A percentile compares a stretch with the other conserved stretches of the same genome.
Conservation (phyloP, 2,329 filamentous ascomycete species). For the Neofusicoccum kwambonambiense region DNA sequence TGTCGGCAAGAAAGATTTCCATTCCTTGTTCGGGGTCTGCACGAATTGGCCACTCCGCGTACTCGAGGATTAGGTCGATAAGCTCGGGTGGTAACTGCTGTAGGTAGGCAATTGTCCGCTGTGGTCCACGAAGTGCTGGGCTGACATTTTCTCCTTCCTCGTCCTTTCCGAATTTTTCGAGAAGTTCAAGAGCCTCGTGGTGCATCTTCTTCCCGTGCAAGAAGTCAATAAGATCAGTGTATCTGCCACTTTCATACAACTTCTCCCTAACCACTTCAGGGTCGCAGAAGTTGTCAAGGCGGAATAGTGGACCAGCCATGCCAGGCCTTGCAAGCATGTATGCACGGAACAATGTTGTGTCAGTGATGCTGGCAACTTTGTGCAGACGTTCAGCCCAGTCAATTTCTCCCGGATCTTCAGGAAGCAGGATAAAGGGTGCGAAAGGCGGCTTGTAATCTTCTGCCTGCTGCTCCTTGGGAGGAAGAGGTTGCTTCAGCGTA, state of each 20-base stretch:
- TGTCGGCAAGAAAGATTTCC: slow-evolving; percentile 91
- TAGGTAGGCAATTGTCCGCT: slow-evolving; percentile 83
- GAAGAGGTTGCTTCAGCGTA: slow-evolving; percentile 56
- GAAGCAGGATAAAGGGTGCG: slow-evolving; percentile 40
- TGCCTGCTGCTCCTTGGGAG: slow-evolving; percentile 39
- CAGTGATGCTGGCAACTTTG: slow-evolving; percentile 77
- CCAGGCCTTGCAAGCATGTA: slow-evolving; percentile 91
- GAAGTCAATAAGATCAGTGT: slow-evolving; percentile 95
- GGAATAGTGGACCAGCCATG: slow-evolving; percentile 84
- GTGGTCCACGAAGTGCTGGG: slow-evolving; percentile 70
- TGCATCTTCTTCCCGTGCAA: slow-evolving; percentile 94
- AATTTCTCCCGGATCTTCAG: slow-evolving; percentile 37
- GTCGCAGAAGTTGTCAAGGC: slow-evolving; percentile 95
- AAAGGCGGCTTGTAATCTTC: slow-evolving; percentile 43
- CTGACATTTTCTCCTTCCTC: slow-evolving; percentile 46
- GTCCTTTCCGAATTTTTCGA: slow-evolving; percentile 73
- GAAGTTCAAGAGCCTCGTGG: slow-evolving; percentile 76
- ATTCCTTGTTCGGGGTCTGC: slow-evolving; percentile 74
- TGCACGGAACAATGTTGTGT: slow-evolving; percentile 89
- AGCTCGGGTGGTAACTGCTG: slow-evolving; percentile 82
- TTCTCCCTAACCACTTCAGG: slow-evolving; percentile 93
- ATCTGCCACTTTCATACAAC: slow-evolving; percentile 81
- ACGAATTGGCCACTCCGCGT: slow-evolving; percentile 81
- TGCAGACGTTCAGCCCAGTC: slow-evolving; percentile 71
- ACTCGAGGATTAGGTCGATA: slow-evolving; percentile 88